These are phyloP conservation scores for Ustilago vetiveriae DNA, from an alignment of 1,284 basidiomycete genomes.

Conservation along the genomic window DNA sequence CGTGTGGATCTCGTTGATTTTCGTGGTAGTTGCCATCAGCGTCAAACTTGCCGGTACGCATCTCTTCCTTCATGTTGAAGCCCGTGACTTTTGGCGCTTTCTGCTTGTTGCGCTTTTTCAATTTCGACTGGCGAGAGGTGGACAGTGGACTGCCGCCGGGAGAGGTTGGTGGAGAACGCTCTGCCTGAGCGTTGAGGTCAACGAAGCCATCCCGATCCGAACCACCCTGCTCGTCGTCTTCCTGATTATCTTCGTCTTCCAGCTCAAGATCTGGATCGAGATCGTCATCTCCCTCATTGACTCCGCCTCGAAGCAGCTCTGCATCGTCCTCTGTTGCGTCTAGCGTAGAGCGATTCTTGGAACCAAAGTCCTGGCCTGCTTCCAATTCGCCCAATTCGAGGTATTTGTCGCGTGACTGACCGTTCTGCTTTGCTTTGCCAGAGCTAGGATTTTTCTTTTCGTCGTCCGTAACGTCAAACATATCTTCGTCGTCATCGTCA, in stretches of 20 bases:
- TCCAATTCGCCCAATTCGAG: constrained; percentile 82
- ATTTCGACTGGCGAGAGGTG: constrained; percentile 8
- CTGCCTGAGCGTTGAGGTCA: constrained; percentile 51
- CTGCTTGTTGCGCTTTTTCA: constrained; percentile 9
- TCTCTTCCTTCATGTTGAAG: constrained; percentile 99
- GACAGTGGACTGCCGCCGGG: constrained; percentile 29
- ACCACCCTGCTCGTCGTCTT: constrained; percentile 21
- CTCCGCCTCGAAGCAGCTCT: constrained; percentile 13
- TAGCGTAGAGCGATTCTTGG: constrained; percentile 37
- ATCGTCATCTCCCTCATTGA: constrained; percentile 32
- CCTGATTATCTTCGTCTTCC: constrained; percentile 41
- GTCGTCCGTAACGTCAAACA: constrained; percentile 75
- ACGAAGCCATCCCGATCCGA: constrained; percentile 19
- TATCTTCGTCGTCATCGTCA: constrained; percentile 75
- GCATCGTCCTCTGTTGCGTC: constrained; percentile 55
- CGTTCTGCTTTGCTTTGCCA: constrained; percentile 17
- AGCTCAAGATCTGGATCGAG: constrained; percentile 60
- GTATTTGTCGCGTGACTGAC: constrained; percentile 16
- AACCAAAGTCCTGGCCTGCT: constrained; percentile 68
- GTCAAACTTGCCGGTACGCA: constrained; percentile 95
- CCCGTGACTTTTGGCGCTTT: constrained; percentile 87
- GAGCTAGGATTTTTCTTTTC: constrained; percentile 15
- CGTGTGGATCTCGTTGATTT: constrained; percentile 83
- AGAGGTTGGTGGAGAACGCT: constrained; percentile 53
- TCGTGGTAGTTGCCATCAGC: constrained; percentile 87